Evolutionary conservation across 2,329 filamentous ascomycete genomes (phyloP).

Genomic region (Aspergillus caelatus): DNA sequence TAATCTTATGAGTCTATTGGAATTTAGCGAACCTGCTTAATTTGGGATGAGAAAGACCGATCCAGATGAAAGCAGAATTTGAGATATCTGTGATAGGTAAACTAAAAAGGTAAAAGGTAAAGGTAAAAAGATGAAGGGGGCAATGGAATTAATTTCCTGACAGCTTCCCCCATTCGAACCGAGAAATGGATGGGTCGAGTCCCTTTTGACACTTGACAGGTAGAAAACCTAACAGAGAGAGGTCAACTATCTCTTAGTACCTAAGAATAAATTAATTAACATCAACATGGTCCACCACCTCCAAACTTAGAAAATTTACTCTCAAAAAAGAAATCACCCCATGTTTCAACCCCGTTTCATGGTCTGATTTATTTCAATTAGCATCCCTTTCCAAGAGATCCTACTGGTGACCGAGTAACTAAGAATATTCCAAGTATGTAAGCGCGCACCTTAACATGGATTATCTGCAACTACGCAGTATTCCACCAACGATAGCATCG

Average conservation of each 20-base stretch:
- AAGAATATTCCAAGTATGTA: neutral
- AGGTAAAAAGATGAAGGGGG: neutral
- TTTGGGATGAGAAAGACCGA: neutral
- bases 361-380: conserved; percentile 10
- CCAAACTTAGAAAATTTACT: conserved; percentile 11
- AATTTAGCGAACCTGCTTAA: neutral
- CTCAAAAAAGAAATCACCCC: neutral
- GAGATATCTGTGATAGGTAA: neutral
- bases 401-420: conserved; percentile 8
- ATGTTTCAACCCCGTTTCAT: conserved; percentile 17
- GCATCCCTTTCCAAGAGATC: conserved; percentile 11
- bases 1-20: neutral
- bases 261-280: conserved; percentile 1
- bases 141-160: neutral
- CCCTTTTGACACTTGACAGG: conserved; percentile 2
- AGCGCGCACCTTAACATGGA: conserved; percentile 2
- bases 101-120: neutral
- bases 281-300: neutral
- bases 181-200: neutral
- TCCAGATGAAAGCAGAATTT: neutral
- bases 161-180: neutral
- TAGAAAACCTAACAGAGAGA: neutral
- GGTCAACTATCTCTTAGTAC: neutral
- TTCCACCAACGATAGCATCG: neutral
- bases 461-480: conserved; percentile 2